phyloP scores from a whole-genome alignment of 345 rosid species.

The Lepidium aucheri region DNA sequence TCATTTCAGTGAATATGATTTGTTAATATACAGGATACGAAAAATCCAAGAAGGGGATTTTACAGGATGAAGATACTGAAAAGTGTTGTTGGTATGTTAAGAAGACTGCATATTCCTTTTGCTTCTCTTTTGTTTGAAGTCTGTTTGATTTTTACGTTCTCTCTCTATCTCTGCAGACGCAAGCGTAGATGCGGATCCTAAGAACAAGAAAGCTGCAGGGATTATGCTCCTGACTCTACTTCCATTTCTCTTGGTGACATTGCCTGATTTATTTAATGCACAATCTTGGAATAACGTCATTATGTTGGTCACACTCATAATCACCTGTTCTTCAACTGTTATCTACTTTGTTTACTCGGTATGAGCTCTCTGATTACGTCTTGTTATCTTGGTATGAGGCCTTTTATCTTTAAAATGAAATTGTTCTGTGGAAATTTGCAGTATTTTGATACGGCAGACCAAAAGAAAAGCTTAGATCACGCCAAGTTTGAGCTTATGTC shows the following conservation, averaged over 20 bases:
- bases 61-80: conserved; percentile 20
- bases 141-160: not conserved
- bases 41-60: conserved; percentile 21
- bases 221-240: conserved; percentile 24
- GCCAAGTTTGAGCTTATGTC: conserved; percentile 33
- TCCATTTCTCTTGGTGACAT: conserved; percentile 26
- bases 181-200: conserved; percentile 28
- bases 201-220: conserved; percentile 29
- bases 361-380: not conserved
- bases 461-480: conserved; percentile 26
- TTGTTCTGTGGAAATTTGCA: not conserved
- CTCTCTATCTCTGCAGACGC: conserved; percentile 16
- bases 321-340: conserved; percentile 18
- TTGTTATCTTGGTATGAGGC: conserved; percentile 23
- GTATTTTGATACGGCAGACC: conserved; percentile 28
- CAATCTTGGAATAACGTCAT: conserved; percentile 18
- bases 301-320: conserved; percentile 21
- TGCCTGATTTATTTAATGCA: conserved; percentile 22
- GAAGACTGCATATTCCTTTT: not conserved
- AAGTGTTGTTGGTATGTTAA: conserved; percentile 17
- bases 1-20: not conserved
- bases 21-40: conserved; percentile 8
- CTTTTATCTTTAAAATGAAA: not conserved
- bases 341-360: conserved; percentile 30
- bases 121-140: not conserved